Percentiles rank a stretch among this genome's conserved stretches.
phyloP scores from a whole-genome alignment of 2,329 filamentous ascomycete genomes.

The Amesomyces nigricolor region DNA sequence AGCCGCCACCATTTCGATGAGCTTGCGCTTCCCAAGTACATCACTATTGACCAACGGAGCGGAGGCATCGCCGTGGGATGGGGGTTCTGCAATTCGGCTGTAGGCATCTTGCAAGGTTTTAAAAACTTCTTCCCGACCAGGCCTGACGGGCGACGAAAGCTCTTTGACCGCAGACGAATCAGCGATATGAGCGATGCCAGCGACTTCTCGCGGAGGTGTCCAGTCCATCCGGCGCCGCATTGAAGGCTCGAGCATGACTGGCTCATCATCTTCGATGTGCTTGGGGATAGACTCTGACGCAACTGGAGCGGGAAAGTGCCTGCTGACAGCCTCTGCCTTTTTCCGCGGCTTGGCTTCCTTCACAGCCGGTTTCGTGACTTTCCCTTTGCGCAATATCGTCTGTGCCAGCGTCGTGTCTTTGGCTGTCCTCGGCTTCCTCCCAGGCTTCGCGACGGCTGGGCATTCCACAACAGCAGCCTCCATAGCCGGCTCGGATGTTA shows the following conservation, averaged over 20 bases:
- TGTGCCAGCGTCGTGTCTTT: conserved; percentile 25
- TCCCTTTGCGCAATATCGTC: conserved; percentile 29
- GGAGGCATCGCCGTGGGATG: not conserved
- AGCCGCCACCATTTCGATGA: conserved; percentile 45
- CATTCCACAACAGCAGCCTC: not conserved
- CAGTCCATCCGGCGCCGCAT: conserved; percentile 54
- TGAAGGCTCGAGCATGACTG: conserved; percentile 43
- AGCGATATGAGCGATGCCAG: conserved; percentile 21
- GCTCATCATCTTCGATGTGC: conserved; percentile 25
- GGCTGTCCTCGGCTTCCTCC: conserved; percentile 33
- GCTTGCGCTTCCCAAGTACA: conserved; percentile 50
- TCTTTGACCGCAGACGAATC: conserved; percentile 33
- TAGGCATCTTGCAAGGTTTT: conserved; percentile 40
- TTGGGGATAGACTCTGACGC: conserved; percentile 12
- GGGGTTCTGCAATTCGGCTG: conserved; percentile 30
- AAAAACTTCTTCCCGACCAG: conserved; percentile 34
- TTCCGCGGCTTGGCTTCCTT: conserved; percentile 25
- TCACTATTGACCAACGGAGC: conserved; percentile 21
- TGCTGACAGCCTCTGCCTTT: conserved; percentile 32
- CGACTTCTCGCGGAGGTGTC: conserved; percentile 55
- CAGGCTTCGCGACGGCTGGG: conserved; percentile 28
- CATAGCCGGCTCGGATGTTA: not conserved
- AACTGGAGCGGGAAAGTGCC: conserved; percentile 28
- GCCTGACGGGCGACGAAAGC: conserved; percentile 20
- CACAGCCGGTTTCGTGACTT: conserved; percentile 30